Conservation (phyloP, 1,139 yeast genomes). For the Protomyces inundatus region DNA sequence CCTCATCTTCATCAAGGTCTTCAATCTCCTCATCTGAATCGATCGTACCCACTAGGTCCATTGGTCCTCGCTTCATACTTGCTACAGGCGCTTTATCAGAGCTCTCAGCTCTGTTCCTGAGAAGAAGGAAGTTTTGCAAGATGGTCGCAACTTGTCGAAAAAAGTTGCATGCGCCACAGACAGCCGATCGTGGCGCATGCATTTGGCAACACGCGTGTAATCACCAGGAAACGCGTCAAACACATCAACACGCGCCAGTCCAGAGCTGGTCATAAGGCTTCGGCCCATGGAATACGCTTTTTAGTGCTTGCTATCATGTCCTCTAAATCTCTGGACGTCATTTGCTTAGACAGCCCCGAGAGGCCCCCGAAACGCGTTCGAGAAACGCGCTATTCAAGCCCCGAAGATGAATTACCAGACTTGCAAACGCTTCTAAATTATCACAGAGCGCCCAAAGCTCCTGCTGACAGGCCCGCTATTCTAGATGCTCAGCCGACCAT, state of each 20-base stretch:
- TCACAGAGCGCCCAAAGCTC: no score
- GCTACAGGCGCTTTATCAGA: not conserved
- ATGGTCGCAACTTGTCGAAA: not conserved
- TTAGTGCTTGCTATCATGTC: not conserved
- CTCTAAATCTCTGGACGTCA: not conserved
- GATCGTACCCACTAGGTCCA: slow-evolving; percentile 21
- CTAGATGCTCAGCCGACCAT: no score
- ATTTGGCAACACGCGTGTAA: no score
- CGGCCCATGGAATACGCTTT: no score
- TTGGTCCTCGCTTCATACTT: not conserved
- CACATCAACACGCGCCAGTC: no score
- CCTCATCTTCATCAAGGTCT: slow-evolving; percentile 20
- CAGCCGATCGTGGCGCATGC: no score
- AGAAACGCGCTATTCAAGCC: not conserved
- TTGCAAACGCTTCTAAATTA: not conserved
- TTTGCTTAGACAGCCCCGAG: not conserved
- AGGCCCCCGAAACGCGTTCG: not conserved
- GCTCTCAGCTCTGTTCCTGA: no score
- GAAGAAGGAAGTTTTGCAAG: no score
- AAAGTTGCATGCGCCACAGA: not conserved
- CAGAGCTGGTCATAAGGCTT: no score
- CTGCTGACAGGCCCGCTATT: no score
- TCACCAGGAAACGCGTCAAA: no score
- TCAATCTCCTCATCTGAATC: slow-evolving; percentile 24
- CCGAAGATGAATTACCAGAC: not conserved